phyloP scores from a whole-genome alignment of 306 rosid species.

The Phaseolus lunatus region DNA sequence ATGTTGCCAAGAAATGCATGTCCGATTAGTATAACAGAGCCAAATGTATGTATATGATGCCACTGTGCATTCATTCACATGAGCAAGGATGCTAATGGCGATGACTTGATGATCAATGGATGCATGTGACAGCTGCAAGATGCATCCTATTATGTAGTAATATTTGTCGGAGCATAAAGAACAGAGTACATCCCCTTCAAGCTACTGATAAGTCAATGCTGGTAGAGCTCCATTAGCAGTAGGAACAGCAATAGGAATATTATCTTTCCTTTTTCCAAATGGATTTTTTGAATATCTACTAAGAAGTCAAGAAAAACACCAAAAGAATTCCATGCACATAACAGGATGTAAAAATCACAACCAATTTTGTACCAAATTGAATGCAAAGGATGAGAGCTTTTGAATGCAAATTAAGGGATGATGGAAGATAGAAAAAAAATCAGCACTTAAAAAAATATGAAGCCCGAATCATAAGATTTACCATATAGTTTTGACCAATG shows the following conservation, averaged over 20 bases:
- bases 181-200: conserved; percentile 98
- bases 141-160: conserved; percentile 93
- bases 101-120: conserved; percentile 97
- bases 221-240: conserved; percentile 76
- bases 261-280: conserved; percentile 95
- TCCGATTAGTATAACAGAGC: conserved; percentile 67
- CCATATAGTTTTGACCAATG: background rate
- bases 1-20: conserved; percentile 81
- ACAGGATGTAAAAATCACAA: conserved; percentile 34
- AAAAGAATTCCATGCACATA: conserved; percentile 20
- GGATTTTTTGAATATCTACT: conserved; percentile 93
- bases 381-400: conserved; percentile 7
- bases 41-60: conserved; percentile 91
- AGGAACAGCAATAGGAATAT: conserved; percentile 58
- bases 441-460: conserved; percentile 16
- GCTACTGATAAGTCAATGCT: conserved; percentile 83
- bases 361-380: conserved; percentile 13
- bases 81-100: conserved; percentile 88
- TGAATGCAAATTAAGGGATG: conserved; percentile 2
- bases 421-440: conserved; percentile 25
- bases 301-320: conserved; percentile 66
- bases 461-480: background rate
- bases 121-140: conserved; percentile 98
- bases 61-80: conserved; percentile 85
- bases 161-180: conserved; percentile 78